Base-by-base conservation (phyloP, 805 yeast species). In the Metschnikowia borealis region DNA sequence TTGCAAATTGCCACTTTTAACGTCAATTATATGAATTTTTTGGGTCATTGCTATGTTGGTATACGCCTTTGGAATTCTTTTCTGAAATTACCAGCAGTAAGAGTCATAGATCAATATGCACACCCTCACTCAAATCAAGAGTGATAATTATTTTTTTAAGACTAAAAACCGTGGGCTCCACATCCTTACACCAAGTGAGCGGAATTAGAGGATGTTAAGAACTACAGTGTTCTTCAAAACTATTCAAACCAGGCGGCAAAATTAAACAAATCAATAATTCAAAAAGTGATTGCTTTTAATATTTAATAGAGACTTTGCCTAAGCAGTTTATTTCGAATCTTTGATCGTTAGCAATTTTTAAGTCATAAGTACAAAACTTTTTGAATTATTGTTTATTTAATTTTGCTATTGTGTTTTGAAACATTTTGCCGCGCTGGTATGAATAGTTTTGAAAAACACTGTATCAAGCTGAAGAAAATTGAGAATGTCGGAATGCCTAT, bases 1-100 rank as follows among this genome's bases (percentile, higher is more conserved):
- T 62, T 89, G 92, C 50, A 94, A 71, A 64, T 94, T 94, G 1
- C 99, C 99, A 63, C 96, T 87, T 63, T 89, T 92, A 8, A 91
- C 94, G 62, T 94, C 98, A 50, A 94, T 87, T 38, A 94, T 82
- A 67, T 88, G 78, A n/a, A 85, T 68, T 6, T 64, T 62, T 35
- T 55, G 47, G 8, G 48, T 33, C 70, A 63, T 65, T 23, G 23
- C 10, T n/a, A 18, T 14, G 10, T 37, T 18, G 29, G 15, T 13
- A 14, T 13, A 20, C 11, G n/a, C 26, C 38, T 33, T 32, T 10
- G 6, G 34, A 44, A 15, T 35, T 44, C 38, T 17, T 5, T 14
- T 14, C 4, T 8, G 20, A 33, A 18, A 42, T 11, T 20, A 33
- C 20, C 38, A n/a, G 17, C 34, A 46, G 50, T 41, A 44, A 41